phyloP scores from a whole-genome alignment of 768 basidiomycete genomes.

The Russula emetica region DNA sequence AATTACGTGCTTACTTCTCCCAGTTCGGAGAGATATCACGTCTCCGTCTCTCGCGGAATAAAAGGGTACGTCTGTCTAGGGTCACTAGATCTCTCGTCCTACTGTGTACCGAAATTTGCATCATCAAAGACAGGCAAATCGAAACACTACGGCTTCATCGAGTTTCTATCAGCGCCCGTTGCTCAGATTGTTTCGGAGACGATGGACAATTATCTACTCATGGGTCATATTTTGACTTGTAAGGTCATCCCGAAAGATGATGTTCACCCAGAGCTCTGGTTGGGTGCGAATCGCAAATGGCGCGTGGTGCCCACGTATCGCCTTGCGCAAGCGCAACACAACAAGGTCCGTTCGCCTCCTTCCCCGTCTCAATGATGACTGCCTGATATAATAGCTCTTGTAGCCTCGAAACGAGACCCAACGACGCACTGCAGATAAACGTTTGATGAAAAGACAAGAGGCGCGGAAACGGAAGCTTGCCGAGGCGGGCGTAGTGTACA shows the following conservation, averaged over 20 bases:
- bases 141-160: slow-evolving; percentile 96
- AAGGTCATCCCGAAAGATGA: slow-evolving; percentile 85
- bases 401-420: slow-evolving; percentile 73
- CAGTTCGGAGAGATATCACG: slow-evolving; percentile 93
- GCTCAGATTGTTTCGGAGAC: slow-evolving; percentile 96
- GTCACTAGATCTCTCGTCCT: not conserved
- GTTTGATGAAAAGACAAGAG: slow-evolving; percentile 72
- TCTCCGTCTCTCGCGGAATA: slow-evolving; percentile 86
- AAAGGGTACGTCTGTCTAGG: slow-evolving; percentile 54
- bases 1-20: slow-evolving; percentile 87
- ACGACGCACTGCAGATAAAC: slow-evolving; percentile 56
- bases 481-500: slow-evolving; percentile 81
- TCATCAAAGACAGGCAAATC: slow-evolving; percentile 88
- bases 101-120: not conserved
- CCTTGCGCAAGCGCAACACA: slow-evolving; percentile 67
- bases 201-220: slow-evolving; percentile 97
- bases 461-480: slow-evolving; percentile 74
- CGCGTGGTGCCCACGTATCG: slow-evolving; percentile 68
- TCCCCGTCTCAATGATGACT: not conserved
- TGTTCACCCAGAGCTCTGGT: slow-evolving; percentile 91
- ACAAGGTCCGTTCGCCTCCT: slow-evolving; percentile 54
- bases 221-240: slow-evolving; percentile 91
- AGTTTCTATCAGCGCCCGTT: slow-evolving; percentile 84
- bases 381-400: not conserved
- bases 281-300: slow-evolving; percentile 96